A percentile compares a stretch with the other conserved stretches of the same genome.
Evolutionary conservation across 2,329 filamentous ascomycete genomes (phyloP).

Genomic region (Neofusicoccum sp.): DNA sequence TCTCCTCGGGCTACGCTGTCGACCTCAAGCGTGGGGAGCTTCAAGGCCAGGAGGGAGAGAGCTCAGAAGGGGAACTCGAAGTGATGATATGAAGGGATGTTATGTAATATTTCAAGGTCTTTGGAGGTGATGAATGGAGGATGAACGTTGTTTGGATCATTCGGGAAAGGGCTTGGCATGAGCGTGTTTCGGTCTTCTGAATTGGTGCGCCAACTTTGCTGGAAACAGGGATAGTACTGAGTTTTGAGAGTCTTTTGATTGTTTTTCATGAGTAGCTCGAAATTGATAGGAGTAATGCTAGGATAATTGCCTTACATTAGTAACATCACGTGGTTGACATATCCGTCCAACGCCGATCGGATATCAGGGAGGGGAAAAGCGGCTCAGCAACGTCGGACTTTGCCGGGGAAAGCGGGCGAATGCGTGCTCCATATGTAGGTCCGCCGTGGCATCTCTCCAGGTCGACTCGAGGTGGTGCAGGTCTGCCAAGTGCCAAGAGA

Average conservation of each 20-base stretch:
- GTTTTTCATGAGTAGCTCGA: not conserved
- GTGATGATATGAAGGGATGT: too few species aligned
- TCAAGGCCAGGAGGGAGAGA: not conserved
- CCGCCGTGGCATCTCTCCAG: not conserved
- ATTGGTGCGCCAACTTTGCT: too few species aligned
- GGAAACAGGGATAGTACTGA: not conserved
- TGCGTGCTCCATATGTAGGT: not conserved
- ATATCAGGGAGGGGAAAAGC: not conserved
- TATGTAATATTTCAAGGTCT: too few species aligned
- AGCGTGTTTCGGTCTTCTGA: too few species aligned
- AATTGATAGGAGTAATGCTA: not conserved
- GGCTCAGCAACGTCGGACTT: not conserved
- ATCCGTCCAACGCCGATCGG: not conserved
- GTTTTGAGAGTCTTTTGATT: not conserved
- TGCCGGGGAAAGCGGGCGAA: not conserved
- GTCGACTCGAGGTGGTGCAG: not conserved
- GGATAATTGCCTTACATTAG: not conserved
- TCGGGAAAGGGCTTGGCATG: too few species aligned
- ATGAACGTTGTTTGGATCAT: too few species aligned
- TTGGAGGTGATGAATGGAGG: too few species aligned
- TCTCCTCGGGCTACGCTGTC: not conserved
- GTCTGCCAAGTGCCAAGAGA: not conserved
- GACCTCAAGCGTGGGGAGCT: not conserved
- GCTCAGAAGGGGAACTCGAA: not conserved
- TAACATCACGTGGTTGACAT: too few species aligned